A percentile compares a stretch with the other conserved stretches of the same genome.
phyloP scores from a whole-genome alignment of 192 early-diverging fungal species.

The Coemansia sp. region DNA sequence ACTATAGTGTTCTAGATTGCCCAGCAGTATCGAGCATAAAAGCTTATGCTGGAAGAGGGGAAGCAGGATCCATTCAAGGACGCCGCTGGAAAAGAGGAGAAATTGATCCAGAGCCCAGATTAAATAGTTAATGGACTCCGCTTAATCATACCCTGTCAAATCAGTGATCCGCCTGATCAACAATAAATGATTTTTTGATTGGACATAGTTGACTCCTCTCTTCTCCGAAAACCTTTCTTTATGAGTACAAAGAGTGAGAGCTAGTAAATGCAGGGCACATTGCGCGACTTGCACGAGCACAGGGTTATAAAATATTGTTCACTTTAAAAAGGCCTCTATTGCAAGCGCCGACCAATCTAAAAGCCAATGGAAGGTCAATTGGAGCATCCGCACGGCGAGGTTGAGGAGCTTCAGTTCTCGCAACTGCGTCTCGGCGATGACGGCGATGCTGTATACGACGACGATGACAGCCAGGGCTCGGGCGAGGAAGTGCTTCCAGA shows the following conservation, averaged over 20 bases:
- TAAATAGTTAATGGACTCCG: too few relatives aligned
- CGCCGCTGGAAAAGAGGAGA: too few relatives aligned
- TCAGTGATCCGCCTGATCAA: too few relatives aligned
- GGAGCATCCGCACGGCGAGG: neutral
- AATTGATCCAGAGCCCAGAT: too few relatives aligned
- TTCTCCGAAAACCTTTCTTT: too few relatives aligned
- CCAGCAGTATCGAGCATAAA: too few relatives aligned
- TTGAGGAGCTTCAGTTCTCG: slow-evolving; percentile 28
- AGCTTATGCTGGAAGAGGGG: too few relatives aligned
- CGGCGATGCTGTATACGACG: slow-evolving; percentile 41
- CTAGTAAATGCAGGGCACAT: slow-evolving; percentile 3
- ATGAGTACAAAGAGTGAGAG: neutral
- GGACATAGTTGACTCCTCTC: too few relatives aligned
- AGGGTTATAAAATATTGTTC: neutral
- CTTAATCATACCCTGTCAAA: too few relatives aligned
- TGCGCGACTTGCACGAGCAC: slow-evolving; percentile 2
- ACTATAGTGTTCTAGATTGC: too few relatives aligned
- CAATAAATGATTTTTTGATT: too few relatives aligned
- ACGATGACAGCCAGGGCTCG: neutral
- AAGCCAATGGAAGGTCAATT: neutral
- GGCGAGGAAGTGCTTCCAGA: slow-evolving; percentile 62
- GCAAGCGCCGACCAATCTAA: neutral
- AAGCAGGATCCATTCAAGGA: too few relatives aligned
- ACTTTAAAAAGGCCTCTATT: neutral
- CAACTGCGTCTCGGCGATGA: slow-evolving; percentile 25